A percentile compares a stretch with the other conserved stretches of the same genome.
These are phyloP conservation scores for Leptographium wingfieldii DNA, from an alignment of 2,329 filamentous ascomycete species.

Conservation along the genomic window DNA sequence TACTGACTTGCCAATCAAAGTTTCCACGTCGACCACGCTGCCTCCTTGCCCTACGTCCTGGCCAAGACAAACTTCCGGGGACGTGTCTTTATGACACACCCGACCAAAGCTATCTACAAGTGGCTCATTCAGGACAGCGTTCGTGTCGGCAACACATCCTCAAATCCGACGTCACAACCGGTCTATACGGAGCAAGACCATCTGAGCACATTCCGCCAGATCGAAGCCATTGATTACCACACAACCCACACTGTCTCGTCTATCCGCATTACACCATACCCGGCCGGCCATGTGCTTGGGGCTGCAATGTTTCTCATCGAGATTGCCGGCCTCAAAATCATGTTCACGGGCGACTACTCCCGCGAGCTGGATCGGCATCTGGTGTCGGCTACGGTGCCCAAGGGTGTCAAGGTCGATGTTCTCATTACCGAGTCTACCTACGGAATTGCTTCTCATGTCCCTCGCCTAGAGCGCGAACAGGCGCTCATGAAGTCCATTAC, in stretches of 20 bases:
- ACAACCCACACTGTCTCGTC: slow-evolving; percentile 96
- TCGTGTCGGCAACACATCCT: slow-evolving; percentile 64
- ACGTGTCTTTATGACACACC: slow-evolving; percentile 97
- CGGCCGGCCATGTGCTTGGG: slow-evolving; percentile 92
- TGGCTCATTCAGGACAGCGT: slow-evolving; percentile 98
- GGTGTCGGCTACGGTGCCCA: slow-evolving; percentile 83
- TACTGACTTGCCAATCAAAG: slow-evolving; percentile 31
- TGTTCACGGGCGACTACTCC: slow-evolving; percentile 97
- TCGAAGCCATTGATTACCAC: slow-evolving; percentile 96
- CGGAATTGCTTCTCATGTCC: slow-evolving; percentile 86
- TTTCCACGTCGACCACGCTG: slow-evolving; percentile 98
- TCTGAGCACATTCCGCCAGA: slow-evolving; percentile 80
- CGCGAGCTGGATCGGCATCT: slow-evolving; percentile 91
- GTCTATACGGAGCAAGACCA: slow-evolving; percentile 95
- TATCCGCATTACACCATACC: slow-evolving; percentile 92
- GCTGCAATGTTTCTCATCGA: slow-evolving; percentile 98
- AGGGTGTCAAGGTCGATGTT: slow-evolving; percentile 83
- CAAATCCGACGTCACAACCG: slow-evolving; percentile 52
- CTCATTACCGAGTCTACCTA: slow-evolving; percentile 97
- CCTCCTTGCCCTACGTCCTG: slow-evolving; percentile 92
- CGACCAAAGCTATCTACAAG: slow-evolving; percentile 98
- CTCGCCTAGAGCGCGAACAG: slow-evolving; percentile 79
- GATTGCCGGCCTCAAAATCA: slow-evolving; percentile 89
- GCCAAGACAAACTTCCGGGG: slow-evolving; percentile 97
- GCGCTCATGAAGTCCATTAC: slow-evolving; percentile 95